Conservation (phyloP, 768 basidiomycete genomes). For the Lactarius akahatsu region DNA sequence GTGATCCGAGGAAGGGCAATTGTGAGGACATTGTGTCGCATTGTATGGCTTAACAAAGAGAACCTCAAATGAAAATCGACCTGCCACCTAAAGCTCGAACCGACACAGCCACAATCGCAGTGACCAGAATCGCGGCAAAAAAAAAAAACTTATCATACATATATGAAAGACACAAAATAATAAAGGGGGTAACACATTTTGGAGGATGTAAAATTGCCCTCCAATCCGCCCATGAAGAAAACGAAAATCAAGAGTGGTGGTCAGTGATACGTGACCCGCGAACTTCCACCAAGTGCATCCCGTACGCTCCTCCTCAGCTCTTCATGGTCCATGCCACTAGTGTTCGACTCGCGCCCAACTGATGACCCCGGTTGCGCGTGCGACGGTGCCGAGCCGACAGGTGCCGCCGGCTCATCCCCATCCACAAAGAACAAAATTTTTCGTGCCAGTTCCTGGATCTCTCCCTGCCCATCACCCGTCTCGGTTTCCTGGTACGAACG, state of each 20-base stretch:
- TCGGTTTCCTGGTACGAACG: conserved; percentile 83
- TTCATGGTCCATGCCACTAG: conserved; percentile 61
- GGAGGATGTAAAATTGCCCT: neutral
- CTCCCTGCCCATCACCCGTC: conserved; percentile 83
- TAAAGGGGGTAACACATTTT: conserved; percentile 7
- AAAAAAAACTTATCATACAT: conserved; percentile 18
- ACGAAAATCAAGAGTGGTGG: conserved; percentile 2
- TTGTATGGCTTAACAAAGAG: neutral
- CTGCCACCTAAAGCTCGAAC: neutral
- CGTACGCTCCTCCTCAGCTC: conserved; percentile 79
- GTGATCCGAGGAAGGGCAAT: neutral
- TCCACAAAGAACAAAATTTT: conserved; percentile 89
- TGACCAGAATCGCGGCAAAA: neutral
- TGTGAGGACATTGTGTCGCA: neutral
- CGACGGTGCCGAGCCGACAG: conserved; percentile 61
- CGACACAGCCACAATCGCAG: neutral
- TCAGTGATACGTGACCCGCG: conserved; percentile 40
- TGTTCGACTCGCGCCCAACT: conserved; percentile 55
- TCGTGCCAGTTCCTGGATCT: conserved; percentile 82
- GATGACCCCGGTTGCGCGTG: conserved; percentile 72
- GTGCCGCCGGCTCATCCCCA: conserved; percentile 61
- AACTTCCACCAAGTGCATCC: conserved; percentile 73
- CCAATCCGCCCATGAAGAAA: neutral
- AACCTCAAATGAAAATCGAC: neutral
- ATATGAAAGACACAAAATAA: conserved; percentile 21